Evolutionary conservation across 1,284 basidiomycete genomes (phyloP).

Genomic region (Cryptococcus hybrid): DNA sequence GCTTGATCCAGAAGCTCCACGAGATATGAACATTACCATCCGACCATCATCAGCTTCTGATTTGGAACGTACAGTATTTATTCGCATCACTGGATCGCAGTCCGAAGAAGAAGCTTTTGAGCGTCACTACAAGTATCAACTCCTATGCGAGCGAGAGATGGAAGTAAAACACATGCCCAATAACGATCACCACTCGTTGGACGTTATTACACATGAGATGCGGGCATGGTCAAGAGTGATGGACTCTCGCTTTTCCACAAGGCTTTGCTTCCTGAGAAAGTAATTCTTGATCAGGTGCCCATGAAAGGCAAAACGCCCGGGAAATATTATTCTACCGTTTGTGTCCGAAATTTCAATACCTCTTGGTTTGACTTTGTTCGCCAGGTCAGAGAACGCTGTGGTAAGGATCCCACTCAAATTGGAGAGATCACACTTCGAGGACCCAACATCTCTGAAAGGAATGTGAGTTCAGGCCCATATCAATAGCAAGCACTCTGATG

Average conservation of each 20-base stretch:
- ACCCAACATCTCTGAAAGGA: constrained; percentile 17
- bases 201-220: background rate
- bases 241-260: background rate
- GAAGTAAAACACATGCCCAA: too few relatives aligned
- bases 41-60: constrained; percentile 3
- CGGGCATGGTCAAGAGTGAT: background rate
- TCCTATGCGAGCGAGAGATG: too few relatives aligned
- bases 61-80: constrained; percentile 16
- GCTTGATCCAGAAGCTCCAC: constrained; percentile 3
- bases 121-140: background rate
- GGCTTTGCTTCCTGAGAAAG: background rate
- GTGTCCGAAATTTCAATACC: background rate
- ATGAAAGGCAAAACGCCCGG: background rate
- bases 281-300: background rate
- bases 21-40: constrained; percentile 15
- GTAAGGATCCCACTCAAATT: constrained; percentile 8
- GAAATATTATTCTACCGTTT: background rate
- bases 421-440: constrained; percentile 1
- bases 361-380: background rate
- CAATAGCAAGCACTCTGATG: constrained; percentile 1
- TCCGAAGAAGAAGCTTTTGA: constrained; percentile 14
- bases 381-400: constrained; percentile 7
- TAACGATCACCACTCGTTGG: too few relatives aligned
- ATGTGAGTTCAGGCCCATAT: constrained; percentile 16
- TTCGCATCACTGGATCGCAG: constrained; percentile 27